phyloP scores from a whole-genome alignment of 495 filamentous ascomycete genomes.

The Hypoxylon cercidicola region DNA sequence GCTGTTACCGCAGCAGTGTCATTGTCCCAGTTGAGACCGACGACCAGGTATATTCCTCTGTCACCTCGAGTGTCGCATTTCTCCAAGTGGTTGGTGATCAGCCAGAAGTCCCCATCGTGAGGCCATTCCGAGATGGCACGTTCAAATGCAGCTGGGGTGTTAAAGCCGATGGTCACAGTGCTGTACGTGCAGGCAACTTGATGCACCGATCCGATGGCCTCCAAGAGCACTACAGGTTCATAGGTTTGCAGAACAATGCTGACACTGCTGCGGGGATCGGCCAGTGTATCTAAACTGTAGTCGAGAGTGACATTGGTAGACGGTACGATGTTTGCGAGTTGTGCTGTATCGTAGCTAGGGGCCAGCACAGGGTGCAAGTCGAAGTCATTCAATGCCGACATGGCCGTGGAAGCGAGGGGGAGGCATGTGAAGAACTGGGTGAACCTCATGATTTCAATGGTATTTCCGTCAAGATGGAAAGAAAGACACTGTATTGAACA shows the following conservation, averaged over 20 bases:
- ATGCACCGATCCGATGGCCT: conserved; percentile 42
- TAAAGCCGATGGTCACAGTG: conserved; percentile 41
- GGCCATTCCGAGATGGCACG: conserved; percentile 36
- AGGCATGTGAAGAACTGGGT: conserved; percentile 11
- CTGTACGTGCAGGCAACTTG: conserved; percentile 38
- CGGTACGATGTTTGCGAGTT: conserved; percentile 37
- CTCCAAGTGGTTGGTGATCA: conserved; percentile 45
- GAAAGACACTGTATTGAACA: background rate
- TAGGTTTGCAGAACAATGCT: conserved; percentile 41
- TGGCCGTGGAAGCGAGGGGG: conserved; percentile 3
- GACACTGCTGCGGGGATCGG: conserved; percentile 29
- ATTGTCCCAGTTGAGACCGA: conserved; percentile 39
- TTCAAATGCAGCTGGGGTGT: conserved; percentile 34
- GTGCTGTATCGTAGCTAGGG: conserved; percentile 33
- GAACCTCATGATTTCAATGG: conserved; percentile 15
- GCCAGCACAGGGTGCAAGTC: conserved; percentile 35
- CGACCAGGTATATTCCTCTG: conserved; percentile 41
- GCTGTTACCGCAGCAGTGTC: conserved; percentile 29
- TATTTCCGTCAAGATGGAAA: background rate
- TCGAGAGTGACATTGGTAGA: conserved; percentile 38
- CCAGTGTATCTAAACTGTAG: conserved; percentile 35
- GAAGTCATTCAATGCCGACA: conserved; percentile 31
- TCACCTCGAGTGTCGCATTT: conserved; percentile 41
- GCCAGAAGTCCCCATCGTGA: conserved; percentile 31
- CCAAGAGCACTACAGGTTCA: conserved; percentile 41